These are phyloP conservation scores for Calophaca sinica DNA, from an alignment of 306 rosid genomes.

Conservation along the genomic window DNA sequence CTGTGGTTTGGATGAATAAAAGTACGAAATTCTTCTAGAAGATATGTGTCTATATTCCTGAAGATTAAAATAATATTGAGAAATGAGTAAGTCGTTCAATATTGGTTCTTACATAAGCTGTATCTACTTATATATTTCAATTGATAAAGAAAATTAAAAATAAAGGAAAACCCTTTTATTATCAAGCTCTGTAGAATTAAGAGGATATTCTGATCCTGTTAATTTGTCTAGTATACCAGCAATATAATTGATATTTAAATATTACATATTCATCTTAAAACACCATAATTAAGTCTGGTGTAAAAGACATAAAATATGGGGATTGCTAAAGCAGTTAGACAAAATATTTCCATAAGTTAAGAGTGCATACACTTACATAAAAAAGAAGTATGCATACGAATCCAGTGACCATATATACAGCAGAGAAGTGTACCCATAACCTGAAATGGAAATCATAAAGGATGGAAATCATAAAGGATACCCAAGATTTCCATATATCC, in stretches of 20 bases:
- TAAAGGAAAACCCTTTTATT: conserved; percentile 12
- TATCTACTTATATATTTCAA: conserved; percentile 31
- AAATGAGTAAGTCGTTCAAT: conserved; percentile 48
- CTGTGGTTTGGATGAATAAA: conserved; percentile 80
- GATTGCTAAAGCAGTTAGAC: conserved; percentile 25
- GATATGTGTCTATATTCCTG: conserved; percentile 87
- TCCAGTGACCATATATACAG: conserved; percentile 81
- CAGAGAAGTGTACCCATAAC: conserved; percentile 91
- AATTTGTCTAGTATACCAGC: conserved; percentile 8
- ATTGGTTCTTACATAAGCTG: conserved; percentile 32
- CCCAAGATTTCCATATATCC: conserved; percentile 16
- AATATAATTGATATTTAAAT: conserved; percentile 1
- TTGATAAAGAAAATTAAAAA: conserved; percentile 31
- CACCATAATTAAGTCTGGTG: conserved; percentile 4
- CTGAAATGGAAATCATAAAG: conserved; percentile 52
- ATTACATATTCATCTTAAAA: neutral
- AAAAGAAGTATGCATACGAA: conserved; percentile 78
- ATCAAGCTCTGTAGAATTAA: conserved; percentile 1
- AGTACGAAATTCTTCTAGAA: conserved; percentile 74
- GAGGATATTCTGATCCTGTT: conserved; percentile 1
- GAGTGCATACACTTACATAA: conserved; percentile 63
- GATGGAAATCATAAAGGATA: neutral
- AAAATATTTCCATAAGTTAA: conserved; percentile 33
- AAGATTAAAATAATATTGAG: conserved; percentile 41
- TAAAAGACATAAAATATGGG: conserved; percentile 34